phyloP scores from a whole-genome alignment of 1,284 basidiomycete species.

The Somion occarium region DNA sequence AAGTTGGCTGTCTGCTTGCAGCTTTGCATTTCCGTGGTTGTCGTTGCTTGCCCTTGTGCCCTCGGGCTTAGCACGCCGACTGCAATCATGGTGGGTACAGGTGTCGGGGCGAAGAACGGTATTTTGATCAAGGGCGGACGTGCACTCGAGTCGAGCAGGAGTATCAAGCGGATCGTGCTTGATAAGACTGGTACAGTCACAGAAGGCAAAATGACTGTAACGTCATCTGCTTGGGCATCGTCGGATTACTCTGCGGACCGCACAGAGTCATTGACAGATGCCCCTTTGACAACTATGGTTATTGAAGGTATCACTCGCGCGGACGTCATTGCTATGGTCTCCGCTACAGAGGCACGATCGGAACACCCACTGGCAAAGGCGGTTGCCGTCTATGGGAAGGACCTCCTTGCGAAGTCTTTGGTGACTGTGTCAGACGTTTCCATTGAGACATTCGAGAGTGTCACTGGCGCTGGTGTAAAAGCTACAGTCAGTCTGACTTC shows the following conservation, averaged over 20 bases:
- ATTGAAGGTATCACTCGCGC: slow-evolving; percentile 60
- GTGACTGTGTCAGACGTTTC: slow-evolving; percentile 31
- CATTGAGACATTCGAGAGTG: slow-evolving; percentile 76
- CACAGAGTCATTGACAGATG: slow-evolving; percentile 23
- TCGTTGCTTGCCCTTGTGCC: slow-evolving; percentile 98
- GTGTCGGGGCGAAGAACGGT: slow-evolving; percentile 94
- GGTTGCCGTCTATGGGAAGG: slow-evolving; percentile 77
- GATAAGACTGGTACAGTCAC: slow-evolving; percentile 99
- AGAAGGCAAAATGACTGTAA: slow-evolving; percentile 76
- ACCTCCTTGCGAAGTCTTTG: slow-evolving; percentile 47
- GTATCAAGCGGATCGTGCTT: slow-evolving; percentile 78
- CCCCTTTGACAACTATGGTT: slow-evolving; percentile 44
- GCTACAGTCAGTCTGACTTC: slow-evolving; percentile 51
- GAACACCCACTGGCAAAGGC: slow-evolving; percentile 97
- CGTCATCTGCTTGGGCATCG: slow-evolving; percentile 74
- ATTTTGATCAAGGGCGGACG: slow-evolving; percentile 98
- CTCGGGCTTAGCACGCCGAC: slow-evolving; percentile 96
- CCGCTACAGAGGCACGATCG: slow-evolving; percentile 84
- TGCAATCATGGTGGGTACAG: slow-evolving; percentile 99
- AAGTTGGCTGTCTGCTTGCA: slow-evolving; percentile 93
- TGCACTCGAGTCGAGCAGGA: slow-evolving; percentile 88
- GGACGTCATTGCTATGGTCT: slow-evolving; percentile 75
- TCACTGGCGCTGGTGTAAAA: slow-evolving; percentile 87
- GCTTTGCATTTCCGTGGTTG: slow-evolving; percentile 96
- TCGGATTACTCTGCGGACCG: slow-evolving; percentile 26